phyloP scores from a whole-genome alignment of 2,329 filamentous ascomycete species.

The Aspergillus candidus region DNA sequence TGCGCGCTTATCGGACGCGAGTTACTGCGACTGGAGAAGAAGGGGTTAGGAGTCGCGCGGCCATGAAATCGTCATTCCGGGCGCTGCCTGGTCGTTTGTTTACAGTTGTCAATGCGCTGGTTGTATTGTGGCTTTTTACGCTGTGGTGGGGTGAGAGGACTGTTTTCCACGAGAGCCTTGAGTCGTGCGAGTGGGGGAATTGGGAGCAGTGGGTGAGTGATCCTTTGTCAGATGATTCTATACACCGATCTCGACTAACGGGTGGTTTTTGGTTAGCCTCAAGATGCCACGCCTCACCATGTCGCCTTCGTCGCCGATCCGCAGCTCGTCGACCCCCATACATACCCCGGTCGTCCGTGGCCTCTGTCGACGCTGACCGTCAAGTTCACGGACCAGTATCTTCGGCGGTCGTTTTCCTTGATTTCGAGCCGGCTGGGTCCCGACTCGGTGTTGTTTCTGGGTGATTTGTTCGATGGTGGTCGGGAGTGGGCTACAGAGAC shows the following conservation, averaged over 20 bases:
- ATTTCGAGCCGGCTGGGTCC: constrained; percentile 72
- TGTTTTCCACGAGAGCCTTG: constrained; percentile 65
- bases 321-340: constrained; percentile 87
- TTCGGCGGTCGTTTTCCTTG: constrained; percentile 72
- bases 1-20: constrained; percentile 5
- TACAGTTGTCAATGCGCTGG: constrained; percentile 58
- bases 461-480: constrained; percentile 92
- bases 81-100: constrained; percentile 17
- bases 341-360: constrained; percentile 81
- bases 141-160: constrained; percentile 81
- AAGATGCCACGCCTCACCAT: constrained; percentile 71
- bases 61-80: constrained; percentile 12
- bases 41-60: constrained; percentile 9
- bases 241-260: constrained; percentile 2
- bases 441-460: constrained; percentile 83
- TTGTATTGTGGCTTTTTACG: constrained; percentile 67
- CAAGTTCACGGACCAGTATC: constrained; percentile 80
- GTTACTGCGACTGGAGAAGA: constrained; percentile 1
- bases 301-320: constrained; percentile 82
- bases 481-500: constrained; percentile 80
- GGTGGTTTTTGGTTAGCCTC: constrained; percentile 51
- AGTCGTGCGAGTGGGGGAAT: constrained; percentile 69
- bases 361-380: constrained; percentile 61
- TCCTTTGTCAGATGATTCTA: not conserved
- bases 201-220: constrained; percentile 86